These are phyloP conservation scores for Fraxinus xanthoxyloides DNA, from an alignment of 305 asterid species.

Conservation along the genomic window DNA sequence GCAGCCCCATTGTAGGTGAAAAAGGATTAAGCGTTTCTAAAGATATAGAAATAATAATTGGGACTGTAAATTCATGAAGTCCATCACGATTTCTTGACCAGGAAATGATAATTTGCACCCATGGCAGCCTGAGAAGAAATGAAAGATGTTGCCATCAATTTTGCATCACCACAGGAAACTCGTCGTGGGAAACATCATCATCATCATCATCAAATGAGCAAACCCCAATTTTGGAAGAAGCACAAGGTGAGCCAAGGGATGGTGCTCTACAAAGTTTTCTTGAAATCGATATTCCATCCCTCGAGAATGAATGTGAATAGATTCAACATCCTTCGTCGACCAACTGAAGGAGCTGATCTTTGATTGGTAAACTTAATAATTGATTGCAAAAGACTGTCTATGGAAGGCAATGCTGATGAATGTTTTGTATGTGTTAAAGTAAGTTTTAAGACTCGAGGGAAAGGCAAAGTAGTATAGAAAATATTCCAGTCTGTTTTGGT, in stretches of 20 bases:
- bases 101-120: conserved; percentile 81
- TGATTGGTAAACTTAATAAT: conserved; percentile 24
- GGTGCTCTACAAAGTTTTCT: conserved; percentile 19
- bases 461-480: conserved; percentile 26
- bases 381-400: conserved; percentile 21
- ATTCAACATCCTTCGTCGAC: conserved; percentile 12
- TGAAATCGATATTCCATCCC: conserved; percentile 16
- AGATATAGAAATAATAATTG: conserved; percentile 10
- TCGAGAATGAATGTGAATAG: conserved; percentile 11
- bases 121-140: conserved; percentile 98
- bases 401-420: conserved; percentile 14
- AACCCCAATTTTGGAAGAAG: conserved; percentile 19
- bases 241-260: conserved; percentile 4
- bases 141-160: conserved; percentile 29
- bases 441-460: conserved; percentile 23
- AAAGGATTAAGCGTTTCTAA: neutral
- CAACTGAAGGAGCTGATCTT: conserved; percentile 23
- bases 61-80: conserved; percentile 34
- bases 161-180: neutral
- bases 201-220: conserved; percentile 4
- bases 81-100: conserved; percentile 48
- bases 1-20: conserved; percentile 20
- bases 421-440: conserved; percentile 24
- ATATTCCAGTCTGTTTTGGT: conserved; percentile 36
- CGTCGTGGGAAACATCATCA: neutral